Base-by-base conservation (phyloP, 2,329 filamentous ascomycete species). In the Epichloe scottii region DNA sequence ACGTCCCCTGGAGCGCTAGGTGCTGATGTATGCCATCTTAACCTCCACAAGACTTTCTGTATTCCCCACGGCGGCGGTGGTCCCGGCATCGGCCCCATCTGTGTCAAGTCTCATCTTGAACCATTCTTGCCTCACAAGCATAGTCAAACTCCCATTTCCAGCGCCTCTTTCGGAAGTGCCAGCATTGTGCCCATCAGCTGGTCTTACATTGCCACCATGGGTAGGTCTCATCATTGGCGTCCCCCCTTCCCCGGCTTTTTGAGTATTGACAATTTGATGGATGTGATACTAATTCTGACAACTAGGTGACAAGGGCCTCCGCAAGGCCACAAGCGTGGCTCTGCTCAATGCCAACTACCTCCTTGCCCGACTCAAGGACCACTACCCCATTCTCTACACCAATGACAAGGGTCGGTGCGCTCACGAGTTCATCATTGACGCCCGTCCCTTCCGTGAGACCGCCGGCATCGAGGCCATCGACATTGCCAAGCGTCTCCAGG, bases 271-370 rank as follows among this genome's bases (percentile, higher is more conserved):
- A 30, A 30, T 30, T 23, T 34, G 14, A 10, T 35, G 40, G 15
- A 33, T 38, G 10, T 17, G 12, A 33, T 44, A 35, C 46, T 33
- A 15, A 50, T 14, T 4, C n/a, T 49, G 2, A 15, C 12, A 15
- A 58, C 51, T 53, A 51, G 52, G 52, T 44, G 60, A 62, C 46
- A 76, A 81, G 41, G 91, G 90, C 23, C 78, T 97, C 34, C 91
- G 84, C 7, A 86, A 93, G 62, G 89, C 90, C 7, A 96, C 91
- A 51, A 88, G 93, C 71, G 83, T 94, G 59, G 93, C 89, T 2
- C 74, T 97, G n/a, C 80, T 97, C 47, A 96, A 95, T 68, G 91
- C 91, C 57, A 97, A 97, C 77, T 97, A 97, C 74, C 87, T 97
- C 64, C 85, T 95, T 62, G 84, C 87, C 48, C 85, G 87, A 51